Base-by-base conservation (phyloP, 1,139 yeast species). In the Lodderomyces parapsilosis region DNA sequence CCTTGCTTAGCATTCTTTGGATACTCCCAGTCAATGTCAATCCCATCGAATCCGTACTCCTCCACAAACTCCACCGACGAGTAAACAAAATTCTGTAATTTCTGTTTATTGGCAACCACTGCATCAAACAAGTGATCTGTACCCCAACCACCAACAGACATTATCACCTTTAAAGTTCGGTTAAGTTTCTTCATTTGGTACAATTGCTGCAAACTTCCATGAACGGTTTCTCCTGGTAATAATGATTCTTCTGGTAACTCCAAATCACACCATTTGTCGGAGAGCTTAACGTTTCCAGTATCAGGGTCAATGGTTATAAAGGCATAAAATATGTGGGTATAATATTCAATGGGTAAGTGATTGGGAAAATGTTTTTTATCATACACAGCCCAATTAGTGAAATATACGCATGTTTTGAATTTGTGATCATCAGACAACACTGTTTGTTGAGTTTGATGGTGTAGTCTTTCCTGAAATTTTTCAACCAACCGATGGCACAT, bases 21-120 rank as follows among this genome's bases (percentile, higher is more conserved):
- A 52, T 84, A 91, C 60, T 93, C 99, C 97, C 97, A 93, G 63
- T 93, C 99, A 28, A 93, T 66, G 60, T 93, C 99, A 40, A 93
- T 69, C 0, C 99, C 98, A 59, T 93, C 98, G 55, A 93, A 81
- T 0, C 87, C 85, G 55, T 80, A 76, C 41, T 71, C 64, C 2
- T 62, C 50, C 55, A 88, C 68, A 25, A 78, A 61, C 0, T 63
- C 62, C 1, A 77, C 69, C 1, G 83, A 68, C 1, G 84, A 69
- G 1, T 56, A 46, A 2, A 81, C 78, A 60, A 91, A 89, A 1
- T 41, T 59, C 2, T 58, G 57, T 6, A 82, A 49, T 43, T 68
- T 75, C 1, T 43, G 45, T 0, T 60, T 54, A 38, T 70, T 66
- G 2, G 58, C 52, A 5, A 78, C 71, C 6, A 83, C 72, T 1